These are phyloP conservation scores for Ceratobasidium sp. DNA, from an alignment of 1,284 basidiomycete species.

Conservation along the genomic window DNA sequence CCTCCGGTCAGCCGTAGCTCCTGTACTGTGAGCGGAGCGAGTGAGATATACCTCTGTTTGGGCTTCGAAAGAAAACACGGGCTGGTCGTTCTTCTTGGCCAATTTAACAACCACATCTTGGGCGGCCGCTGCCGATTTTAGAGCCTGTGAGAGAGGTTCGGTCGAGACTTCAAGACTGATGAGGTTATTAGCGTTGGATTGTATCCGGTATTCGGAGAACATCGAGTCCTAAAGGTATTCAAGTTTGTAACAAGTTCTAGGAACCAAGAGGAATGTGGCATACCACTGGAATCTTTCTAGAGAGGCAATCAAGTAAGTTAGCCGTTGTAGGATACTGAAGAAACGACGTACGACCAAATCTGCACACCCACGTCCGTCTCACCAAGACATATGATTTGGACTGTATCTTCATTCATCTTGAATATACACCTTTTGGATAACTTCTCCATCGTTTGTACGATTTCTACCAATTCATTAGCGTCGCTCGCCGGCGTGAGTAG, in stretches of 20 bases:
- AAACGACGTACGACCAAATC: constrained; percentile 91
- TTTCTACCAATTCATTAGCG: constrained; percentile 54
- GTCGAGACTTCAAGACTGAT: constrained; percentile 76
- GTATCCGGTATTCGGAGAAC: constrained; percentile 83
- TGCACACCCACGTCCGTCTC: constrained; percentile 85
- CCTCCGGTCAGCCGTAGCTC: neutral
- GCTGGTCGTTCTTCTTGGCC: constrained; percentile 79
- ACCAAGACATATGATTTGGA: constrained; percentile 83
- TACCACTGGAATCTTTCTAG: constrained; percentile 52
- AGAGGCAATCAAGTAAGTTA: neutral
- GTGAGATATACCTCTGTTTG: constrained; percentile 40
- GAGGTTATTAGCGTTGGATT: constrained; percentile 84
- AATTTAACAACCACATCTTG: constrained; percentile 81
- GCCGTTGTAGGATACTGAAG: neutral
- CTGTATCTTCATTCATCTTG: constrained; percentile 74
- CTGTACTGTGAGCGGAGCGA: neutral
- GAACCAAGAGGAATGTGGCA: constrained; percentile 37
- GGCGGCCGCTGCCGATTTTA: constrained; percentile 67
- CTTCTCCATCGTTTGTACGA: constrained; percentile 79
- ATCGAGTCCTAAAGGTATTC: constrained; percentile 64
- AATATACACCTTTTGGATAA: constrained; percentile 84
- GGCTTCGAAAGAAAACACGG: constrained; percentile 71
- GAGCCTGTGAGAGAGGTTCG: constrained; percentile 76
- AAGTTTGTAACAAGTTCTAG: constrained; percentile 59
- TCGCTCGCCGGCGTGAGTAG: neutral